Evolutionary conservation across 371 early-diverging fungal genomes (phyloP).

Genomic region (Mucor mucedo): DNA sequence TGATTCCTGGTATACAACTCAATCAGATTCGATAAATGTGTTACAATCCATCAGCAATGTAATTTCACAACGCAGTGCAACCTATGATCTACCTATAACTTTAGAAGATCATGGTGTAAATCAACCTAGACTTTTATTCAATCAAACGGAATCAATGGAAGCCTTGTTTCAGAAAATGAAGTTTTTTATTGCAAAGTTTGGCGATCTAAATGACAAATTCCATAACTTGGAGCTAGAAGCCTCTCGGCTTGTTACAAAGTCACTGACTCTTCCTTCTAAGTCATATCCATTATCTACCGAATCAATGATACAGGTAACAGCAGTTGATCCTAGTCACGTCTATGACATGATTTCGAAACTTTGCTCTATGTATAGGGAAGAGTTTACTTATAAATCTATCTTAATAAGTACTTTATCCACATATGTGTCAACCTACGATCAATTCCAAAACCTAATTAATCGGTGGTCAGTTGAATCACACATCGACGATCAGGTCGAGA

Average conservation of each 20-base stretch:
- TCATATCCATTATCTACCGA: conserved; percentile 26
- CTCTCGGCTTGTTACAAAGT: conserved; percentile 12
- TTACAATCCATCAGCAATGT: conserved; percentile 24
- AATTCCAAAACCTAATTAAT: conserved; percentile 16
- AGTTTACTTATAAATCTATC: conserved; percentile 21
- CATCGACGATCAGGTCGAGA: conserved; percentile 18
- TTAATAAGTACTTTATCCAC: conserved; percentile 14
- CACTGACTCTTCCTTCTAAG: neutral
- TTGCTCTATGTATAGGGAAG: conserved; percentile 21
- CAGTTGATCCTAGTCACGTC: conserved; percentile 20
- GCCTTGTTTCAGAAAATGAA: conserved; percentile 4
- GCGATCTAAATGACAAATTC: conserved; percentile 14
- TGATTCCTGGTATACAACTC: conserved; percentile 21
- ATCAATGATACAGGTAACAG: conserved; percentile 26
- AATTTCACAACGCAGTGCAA: conserved; percentile 24
- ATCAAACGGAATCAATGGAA: conserved; percentile 27
- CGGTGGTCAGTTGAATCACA: conserved; percentile 26
- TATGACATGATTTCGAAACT: conserved; percentile 21
- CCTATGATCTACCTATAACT: conserved; percentile 12
- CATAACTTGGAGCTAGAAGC: conserved; percentile 16
- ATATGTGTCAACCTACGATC: conserved; percentile 6
- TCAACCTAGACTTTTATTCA: conserved; percentile 19
- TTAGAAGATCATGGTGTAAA: conserved; percentile 12
- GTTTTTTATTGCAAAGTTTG: conserved; percentile 5
- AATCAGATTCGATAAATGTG: conserved; percentile 7